A percentile compares a stretch with the other conserved stretches of the same genome.
Evolutionary conservation across 768 basidiomycete species (phyloP).

Genomic region (Collybiopsis confluens): DNA sequence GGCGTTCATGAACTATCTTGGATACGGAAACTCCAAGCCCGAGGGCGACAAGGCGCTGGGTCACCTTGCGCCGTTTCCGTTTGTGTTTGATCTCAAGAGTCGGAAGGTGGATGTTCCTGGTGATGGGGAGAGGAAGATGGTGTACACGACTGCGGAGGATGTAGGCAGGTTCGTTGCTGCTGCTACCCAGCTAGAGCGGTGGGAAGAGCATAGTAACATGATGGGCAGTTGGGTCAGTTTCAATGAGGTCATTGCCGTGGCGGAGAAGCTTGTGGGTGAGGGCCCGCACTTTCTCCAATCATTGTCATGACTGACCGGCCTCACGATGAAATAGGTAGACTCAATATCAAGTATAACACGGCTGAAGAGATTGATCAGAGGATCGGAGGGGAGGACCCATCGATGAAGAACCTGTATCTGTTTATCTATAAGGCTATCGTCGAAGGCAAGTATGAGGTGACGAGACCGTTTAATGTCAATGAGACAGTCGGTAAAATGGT

Average conservation of each 20-base stretch:
- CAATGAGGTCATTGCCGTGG: not conserved
- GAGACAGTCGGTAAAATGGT: not conserved
- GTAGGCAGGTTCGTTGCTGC: slow-evolving; percentile 1
- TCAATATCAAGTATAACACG: not conserved
- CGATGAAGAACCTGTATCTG: not conserved
- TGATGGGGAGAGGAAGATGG: not conserved
- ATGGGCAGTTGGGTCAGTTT: not conserved
- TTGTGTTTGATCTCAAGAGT: slow-evolving; percentile 1
- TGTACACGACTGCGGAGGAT: not conserved
- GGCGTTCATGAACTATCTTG: slow-evolving; percentile 4
- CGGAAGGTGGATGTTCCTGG: not conserved
- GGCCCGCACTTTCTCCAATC: not conserved
- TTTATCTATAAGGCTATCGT: not conserved
- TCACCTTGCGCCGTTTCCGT: not conserved
- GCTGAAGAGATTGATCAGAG: not conserved
- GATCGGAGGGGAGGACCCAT: not conserved
- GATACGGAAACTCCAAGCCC: not conserved
- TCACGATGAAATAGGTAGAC: not conserved
- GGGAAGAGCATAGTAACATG: slow-evolving; percentile 5
- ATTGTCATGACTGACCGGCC: not conserved
- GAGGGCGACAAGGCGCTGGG: not conserved
- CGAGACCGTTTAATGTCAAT: not conserved
- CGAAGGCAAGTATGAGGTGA: not conserved
- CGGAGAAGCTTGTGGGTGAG: not conserved
- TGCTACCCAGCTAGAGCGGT: not conserved